These are phyloP conservation scores for Suillus clintonianus DNA, from an alignment of 768 basidiomycete species.

Conservation along the genomic window DNA sequence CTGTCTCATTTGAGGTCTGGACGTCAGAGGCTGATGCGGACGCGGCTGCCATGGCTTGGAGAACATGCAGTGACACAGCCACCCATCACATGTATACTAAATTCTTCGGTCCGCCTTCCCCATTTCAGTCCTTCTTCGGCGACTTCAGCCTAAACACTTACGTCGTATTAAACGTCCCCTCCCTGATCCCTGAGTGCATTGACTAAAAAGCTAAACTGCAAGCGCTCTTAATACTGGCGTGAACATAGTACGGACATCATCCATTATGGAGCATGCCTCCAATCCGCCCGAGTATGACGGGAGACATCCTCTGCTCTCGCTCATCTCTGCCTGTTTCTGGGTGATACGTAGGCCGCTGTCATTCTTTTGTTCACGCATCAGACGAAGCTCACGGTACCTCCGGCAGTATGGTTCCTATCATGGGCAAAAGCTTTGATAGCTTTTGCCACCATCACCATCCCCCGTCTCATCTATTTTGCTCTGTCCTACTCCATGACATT, in stretches of 20 bases:
- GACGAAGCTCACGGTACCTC: conserved; percentile 8
- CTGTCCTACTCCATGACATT: conserved; percentile 89
- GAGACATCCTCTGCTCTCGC: conserved; percentile 72
- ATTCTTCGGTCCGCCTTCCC: not conserved
- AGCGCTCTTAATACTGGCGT: not conserved
- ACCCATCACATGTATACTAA: conserved; percentile 19
- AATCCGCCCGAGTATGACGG: conserved; percentile 31
- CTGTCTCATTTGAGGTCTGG: conserved; percentile 32
- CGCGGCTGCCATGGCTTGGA: conserved; percentile 23
- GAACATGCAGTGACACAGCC: conserved; percentile 28
- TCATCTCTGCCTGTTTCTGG: conserved; percentile 84
- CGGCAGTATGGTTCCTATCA: conserved; percentile 77
- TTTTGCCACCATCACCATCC: conserved; percentile 82
- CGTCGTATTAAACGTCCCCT: conserved; percentile 4
- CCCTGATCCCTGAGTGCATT: not conserved
- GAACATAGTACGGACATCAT: not conserved
- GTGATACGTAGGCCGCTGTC: conserved; percentile 62
- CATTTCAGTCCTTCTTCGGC: not conserved
- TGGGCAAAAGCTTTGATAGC: conserved; percentile 75
- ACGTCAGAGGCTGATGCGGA: conserved; percentile 37
- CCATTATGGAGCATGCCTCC: conserved; percentile 25
- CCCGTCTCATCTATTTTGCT: conserved; percentile 72
- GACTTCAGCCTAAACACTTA: conserved; percentile 10
- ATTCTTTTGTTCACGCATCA: conserved; percentile 4
- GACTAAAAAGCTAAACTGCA: not conserved